phyloP scores from a whole-genome alignment of 352 stramenopile genomes.

The Ophiocytium majus region DNA sequence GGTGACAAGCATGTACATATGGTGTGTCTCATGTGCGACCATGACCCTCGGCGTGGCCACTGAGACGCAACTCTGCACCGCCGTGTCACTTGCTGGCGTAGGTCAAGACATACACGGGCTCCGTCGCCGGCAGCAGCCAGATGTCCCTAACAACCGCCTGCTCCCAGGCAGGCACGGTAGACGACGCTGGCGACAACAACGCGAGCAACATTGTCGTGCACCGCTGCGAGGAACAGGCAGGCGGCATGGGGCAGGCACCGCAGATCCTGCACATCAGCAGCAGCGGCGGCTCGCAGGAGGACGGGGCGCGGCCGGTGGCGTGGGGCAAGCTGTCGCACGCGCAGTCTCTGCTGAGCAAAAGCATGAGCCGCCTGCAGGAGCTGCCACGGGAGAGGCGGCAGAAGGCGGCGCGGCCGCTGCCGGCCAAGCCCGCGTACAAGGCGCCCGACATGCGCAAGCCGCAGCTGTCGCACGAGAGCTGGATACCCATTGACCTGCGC shows the following conservation, averaged over 20 bases:
- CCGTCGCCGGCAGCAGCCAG: background rate
- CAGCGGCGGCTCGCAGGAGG: background rate
- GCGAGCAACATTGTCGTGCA: background rate
- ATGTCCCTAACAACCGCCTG: background rate
- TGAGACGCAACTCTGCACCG: no score
- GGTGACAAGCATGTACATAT: no score
- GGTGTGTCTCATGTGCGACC: no score
- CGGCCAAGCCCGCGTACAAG: background rate
- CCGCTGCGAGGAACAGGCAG: background rate
- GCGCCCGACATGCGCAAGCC: conserved; percentile 19
- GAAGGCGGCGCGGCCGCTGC: background rate
- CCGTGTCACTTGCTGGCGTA: no score
- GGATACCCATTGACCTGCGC: conserved; percentile 49
- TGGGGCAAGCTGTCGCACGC: background rate
- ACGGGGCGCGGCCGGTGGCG: background rate
- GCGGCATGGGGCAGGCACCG: no score
- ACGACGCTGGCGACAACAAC: background rate
- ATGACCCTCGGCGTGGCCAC: no score
- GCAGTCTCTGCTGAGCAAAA: background rate
- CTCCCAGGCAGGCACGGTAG: background rate
- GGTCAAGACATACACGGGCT: background rate
- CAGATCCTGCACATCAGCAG: background rate
- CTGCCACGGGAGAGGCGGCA: background rate
- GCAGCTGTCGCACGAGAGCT: conserved; percentile 46
- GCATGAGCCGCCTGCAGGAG: background rate